Evolutionary conservation across 192 early-diverging fungal species (phyloP), one percentile per base, ranked within the genome.

Genomic region (Backusella tuberculispora): DNA sequence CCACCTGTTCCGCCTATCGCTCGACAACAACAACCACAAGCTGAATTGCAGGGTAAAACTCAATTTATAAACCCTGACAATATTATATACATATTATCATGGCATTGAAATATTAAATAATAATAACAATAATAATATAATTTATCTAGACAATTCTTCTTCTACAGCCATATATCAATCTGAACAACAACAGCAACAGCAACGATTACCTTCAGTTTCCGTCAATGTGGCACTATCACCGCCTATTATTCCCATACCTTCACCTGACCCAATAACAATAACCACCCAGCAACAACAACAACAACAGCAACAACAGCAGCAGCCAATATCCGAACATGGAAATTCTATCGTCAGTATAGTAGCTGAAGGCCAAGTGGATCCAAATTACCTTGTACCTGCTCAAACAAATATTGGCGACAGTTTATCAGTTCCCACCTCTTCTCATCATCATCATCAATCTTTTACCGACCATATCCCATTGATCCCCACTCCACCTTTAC

Each of bases 311-410:
- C n/a, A n/a, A n/a, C n/a, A n/a, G n/a, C n/a, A n/a, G n/a, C n/a
- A n/a, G n/a, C n/a, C n/a, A n/a, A n/a, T 40, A 63, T 10, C 14
- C 38, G 21, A 67, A 29, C 45, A 63, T 9, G 71, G 21, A 70
- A 19, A 60, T 60, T 24, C 53, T 12, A 17, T 68, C 13, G 48
- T 74, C 19, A 40, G 38, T 17, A 78, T 87, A 40, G 79, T 87
- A 15, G 81, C 84, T 2, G 88, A 89, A 44, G 88, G 88, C 5
- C 81, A 82, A 13, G 80, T 89, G 6, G 86, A 89, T 73, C 86
- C 88, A 15, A 84, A 81, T 34, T 82, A 87, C 45, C 66, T 89
- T 21, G 84, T 85, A 4, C 76, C 85, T 46, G 88, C 88, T 17
- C 83, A 84, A 42, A 81, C 83, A 19, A 84, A 82, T 71, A 84